These are phyloP conservation scores for Solanum lycopersicoides DNA, from an alignment of 257 asterid species.

Conservation along the genomic window DNA sequence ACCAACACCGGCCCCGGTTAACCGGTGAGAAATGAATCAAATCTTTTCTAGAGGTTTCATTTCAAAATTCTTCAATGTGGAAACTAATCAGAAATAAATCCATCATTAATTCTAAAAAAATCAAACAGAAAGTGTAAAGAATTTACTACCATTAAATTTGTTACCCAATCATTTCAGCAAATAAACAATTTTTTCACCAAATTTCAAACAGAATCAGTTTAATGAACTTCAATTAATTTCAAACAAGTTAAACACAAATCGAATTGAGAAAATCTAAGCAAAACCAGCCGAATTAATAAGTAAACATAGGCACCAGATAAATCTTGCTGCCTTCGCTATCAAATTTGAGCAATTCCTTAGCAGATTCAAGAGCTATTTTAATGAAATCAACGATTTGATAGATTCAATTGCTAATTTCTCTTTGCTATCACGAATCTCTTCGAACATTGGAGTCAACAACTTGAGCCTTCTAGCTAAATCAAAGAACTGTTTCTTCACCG, in stretches of 20 bases:
- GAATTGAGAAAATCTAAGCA: background rate
- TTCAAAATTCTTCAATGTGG: background rate
- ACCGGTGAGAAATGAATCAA: background rate
- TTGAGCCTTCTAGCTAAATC: constrained; percentile 85
- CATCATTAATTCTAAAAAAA: background rate
- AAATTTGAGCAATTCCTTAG: constrained; percentile 73
- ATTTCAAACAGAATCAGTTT: background rate
- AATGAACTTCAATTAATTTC: background rate
- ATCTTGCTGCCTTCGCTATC: constrained; percentile 95
- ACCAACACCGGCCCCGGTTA: background rate
- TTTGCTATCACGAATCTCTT: constrained; percentile 81
- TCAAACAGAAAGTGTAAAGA: background rate
- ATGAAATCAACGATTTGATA: constrained; percentile 28
- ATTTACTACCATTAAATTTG: background rate
- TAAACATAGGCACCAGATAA: constrained; percentile 36
- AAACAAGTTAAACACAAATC: background rate
- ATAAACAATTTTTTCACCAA: background rate
- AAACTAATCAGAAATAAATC: background rate
- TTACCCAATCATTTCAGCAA: background rate
- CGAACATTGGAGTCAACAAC: constrained; percentile 91
- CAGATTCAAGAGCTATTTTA: constrained; percentile 50
- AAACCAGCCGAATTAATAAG: background rate
- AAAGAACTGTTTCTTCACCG: constrained; percentile 75
- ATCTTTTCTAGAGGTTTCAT: background rate
- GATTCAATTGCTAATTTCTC: constrained; percentile 43